Percentiles rank a stretch among this genome's conserved stretches.
These are phyloP conservation scores for Phtheirospermum japonicum DNA, from an alignment of 257 asterid genomes.

Conservation along the genomic window DNA sequence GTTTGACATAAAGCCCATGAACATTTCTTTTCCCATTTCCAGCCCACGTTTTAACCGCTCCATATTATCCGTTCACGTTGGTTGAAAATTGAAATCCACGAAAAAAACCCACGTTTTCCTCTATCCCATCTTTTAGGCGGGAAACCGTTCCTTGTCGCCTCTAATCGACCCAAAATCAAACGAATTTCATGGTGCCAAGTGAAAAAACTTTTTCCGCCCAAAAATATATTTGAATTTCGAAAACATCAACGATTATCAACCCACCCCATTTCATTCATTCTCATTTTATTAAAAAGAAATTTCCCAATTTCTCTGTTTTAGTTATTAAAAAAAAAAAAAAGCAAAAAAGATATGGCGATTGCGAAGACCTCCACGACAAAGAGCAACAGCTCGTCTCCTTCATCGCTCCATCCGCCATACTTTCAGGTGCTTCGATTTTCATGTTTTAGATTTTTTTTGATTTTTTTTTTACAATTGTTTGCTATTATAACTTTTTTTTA, in stretches of 20 bases:
- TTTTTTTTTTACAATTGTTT: not conserved
- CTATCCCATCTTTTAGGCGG: not conserved
- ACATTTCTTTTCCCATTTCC: not conserved
- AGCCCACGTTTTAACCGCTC: not conserved
- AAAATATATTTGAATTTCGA: slow-evolving; percentile 22
- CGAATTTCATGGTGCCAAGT: not conserved
- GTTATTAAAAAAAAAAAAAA: not conserved
- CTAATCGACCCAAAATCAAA: not conserved
- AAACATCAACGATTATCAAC: not conserved
- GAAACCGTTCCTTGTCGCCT: too few relatives aligned
- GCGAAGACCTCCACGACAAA: slow-evolving; percentile 28
- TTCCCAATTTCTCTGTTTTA: not conserved
- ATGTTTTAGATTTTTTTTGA: not conserved
- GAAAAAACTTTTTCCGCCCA: not conserved
- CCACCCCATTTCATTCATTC: not conserved
- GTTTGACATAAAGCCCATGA: not conserved
- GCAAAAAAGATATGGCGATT: slow-evolving; percentile 32
- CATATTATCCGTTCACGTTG: not conserved
- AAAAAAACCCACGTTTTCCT: not conserved
- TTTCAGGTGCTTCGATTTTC: slow-evolving; percentile 30
- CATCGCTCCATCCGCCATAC: slow-evolving; percentile 47
- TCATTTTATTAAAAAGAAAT: not conserved
- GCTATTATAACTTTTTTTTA: not conserved
- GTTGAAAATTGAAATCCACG: not conserved
- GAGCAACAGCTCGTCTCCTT: slow-evolving; percentile 24